Percentiles rank a stretch among this genome's conserved stretches.
Conservation (phyloP, 192 early-diverging fungal species). For the Coemansia sp. region DNA sequence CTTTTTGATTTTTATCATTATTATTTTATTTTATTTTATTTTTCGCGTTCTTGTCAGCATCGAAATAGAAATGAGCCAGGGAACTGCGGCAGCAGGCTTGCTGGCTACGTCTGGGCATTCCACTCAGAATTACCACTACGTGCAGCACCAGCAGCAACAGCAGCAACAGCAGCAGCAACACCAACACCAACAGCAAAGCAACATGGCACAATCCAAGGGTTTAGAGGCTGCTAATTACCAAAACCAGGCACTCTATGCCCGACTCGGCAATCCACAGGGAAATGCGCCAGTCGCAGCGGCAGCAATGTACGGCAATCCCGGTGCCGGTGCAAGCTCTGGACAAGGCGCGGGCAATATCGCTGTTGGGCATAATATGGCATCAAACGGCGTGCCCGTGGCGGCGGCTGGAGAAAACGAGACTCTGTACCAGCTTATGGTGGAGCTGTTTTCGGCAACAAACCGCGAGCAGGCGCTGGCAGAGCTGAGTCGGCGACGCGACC, state of each 20-base stretch:
- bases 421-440: conserved; percentile 84
- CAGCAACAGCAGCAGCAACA: conserved; percentile 20
- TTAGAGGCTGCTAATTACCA: conserved; percentile 40
- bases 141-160: conserved; percentile 35
- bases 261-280: conserved; percentile 14
- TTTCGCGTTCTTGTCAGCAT: neutral
- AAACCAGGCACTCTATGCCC: conserved; percentile 41
- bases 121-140: conserved; percentile 30
- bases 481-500: conserved; percentile 91
- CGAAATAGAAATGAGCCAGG: conserved; percentile 27
- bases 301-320: conserved; percentile 14
- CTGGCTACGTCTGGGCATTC: conserved; percentile 16
- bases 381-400: conserved; percentile 2
- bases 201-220: conserved; percentile 27
- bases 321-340: neutral
- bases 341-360: neutral
- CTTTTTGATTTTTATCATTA: too few species aligned
- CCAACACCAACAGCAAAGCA: conserved; percentile 21
- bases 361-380: conserved; percentile 4
- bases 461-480: conserved; percentile 94
- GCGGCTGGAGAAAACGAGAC: conserved; percentile 67
- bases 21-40: neutral
- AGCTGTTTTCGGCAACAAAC: conserved; percentile 73
- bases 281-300: conserved; percentile 1
- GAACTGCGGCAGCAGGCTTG: conserved; percentile 19